Base-by-base conservation (phyloP, 441 rosid species). In the Pelargonium cotyledonis region DNA sequence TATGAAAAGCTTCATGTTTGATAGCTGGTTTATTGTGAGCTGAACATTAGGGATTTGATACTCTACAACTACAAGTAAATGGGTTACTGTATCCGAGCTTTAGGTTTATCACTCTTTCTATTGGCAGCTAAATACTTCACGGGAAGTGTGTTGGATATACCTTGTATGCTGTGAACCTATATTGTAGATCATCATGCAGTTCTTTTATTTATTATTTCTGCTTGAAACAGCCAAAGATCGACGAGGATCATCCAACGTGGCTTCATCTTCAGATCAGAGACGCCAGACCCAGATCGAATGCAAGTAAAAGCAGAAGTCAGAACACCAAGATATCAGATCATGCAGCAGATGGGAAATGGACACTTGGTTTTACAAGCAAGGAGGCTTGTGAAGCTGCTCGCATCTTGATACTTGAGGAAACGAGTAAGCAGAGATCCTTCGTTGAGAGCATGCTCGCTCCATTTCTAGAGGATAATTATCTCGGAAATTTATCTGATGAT, bases 261-360 rank as follows among this genome's bases (percentile, higher is more conserved):
- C 71, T 86, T 73, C 89, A 86, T 77, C 83, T 89, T 43, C 82
- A 72, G 64, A 79, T 84, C 74, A 83, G 90, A 82, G 90, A 89
- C 64, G 84, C 80, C 41, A 84, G 85, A 64, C 89, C 90, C 12
- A 76, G 70, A 66, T 78, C 78, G 65, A 65, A 65, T 23, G 65
- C 63, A 60, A 75, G 78, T 70, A 81, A 80, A 79, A 71, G 72
- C 3, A 65, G 70, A 63, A 68, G 72, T 67, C 49, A 41, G 65
- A 66, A 65, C 68, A 46, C 71, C 8, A 76, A 73, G 65, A 67
- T 15, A 47, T 65, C 78, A 63, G 71, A 74, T 74, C 70, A 77
- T 35, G 57, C 70, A 16, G 49, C 68, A 14, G 92, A 85, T 62
- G 91, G 90, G 66, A 77, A 81, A 80, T 87, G 95, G 92, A 87